These are phyloP conservation scores for Trichoderma sp. DNA, from an alignment of 2,329 filamentous ascomycete species.

Conservation along the genomic window DNA sequence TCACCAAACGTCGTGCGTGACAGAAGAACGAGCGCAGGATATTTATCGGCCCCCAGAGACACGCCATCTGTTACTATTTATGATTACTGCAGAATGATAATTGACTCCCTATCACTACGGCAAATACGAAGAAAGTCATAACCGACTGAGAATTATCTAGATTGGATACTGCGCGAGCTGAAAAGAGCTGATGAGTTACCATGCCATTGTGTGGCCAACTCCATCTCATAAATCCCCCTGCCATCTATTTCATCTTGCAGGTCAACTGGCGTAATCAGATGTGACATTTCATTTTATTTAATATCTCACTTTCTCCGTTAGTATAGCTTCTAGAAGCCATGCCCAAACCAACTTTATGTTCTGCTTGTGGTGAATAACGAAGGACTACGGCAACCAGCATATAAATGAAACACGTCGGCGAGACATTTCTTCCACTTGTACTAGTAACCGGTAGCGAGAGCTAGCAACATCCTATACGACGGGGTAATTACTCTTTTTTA, in stretches of 20 bases:
- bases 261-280: background rate
- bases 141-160: background rate
- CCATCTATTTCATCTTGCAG: background rate
- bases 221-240: background rate
- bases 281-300: background rate
- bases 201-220: background rate
- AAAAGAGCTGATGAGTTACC: background rate
- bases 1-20: background rate
- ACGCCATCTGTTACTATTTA: background rate
- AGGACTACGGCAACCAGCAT: background rate
- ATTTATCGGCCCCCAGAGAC: background rate
- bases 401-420: background rate
- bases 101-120: rapidly evolving
- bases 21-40: background rate
- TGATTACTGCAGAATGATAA: background rate
- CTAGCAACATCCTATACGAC: background rate
- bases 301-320: background rate
- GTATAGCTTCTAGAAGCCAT: background rate
- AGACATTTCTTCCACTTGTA: background rate
- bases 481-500: background rate
- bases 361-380: background rate
- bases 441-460: background rate
- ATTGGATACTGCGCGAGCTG: background rate
- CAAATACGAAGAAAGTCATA: background rate
- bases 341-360: background rate